These are phyloP conservation scores for Fusarium caatingaense DNA, from an alignment of 2,329 filamentous ascomycete genomes.

Conservation along the genomic window DNA sequence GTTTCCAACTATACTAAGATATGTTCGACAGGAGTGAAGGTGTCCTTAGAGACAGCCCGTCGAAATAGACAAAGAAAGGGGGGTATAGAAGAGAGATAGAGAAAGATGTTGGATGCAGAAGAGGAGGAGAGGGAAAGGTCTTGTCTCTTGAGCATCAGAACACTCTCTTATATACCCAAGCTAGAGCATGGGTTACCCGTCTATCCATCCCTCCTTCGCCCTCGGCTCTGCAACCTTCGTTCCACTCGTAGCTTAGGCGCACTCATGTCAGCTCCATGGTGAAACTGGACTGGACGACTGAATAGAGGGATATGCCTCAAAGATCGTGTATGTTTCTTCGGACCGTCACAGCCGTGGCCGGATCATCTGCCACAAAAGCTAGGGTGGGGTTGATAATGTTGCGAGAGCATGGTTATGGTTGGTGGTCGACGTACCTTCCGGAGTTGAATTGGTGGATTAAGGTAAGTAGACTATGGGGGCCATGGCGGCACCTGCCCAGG, in stretches of 20 bases:
- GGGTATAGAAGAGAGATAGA: constrained; percentile 2
- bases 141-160: constrained; percentile 27
- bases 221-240: constrained; percentile 15
- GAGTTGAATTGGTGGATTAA: constrained; percentile 35
- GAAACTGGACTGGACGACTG: constrained; percentile 5
- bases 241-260: constrained; percentile 36
- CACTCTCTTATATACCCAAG: constrained; percentile 44
- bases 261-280: constrained; percentile 24
- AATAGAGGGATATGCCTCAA: constrained; percentile 31
- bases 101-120: constrained; percentile 8
- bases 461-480: neutral
- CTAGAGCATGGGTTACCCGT: constrained; percentile 24
- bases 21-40: constrained; percentile 3
- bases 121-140: constrained; percentile 2
- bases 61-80: constrained; percentile 9
- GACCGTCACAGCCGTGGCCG: constrained; percentile 64
- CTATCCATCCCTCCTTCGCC: constrained; percentile 18
- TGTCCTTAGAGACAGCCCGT: neutral
- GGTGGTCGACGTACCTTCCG: constrained; percentile 31
- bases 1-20: constrained; percentile 1
- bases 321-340: constrained; percentile 49
- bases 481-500: constrained; percentile 24
- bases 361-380: constrained; percentile 43
- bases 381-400: constrained; percentile 37
- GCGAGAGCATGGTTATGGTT: constrained; percentile 21